Conservation (phyloP, 805 yeast genomes). For the Ascoidea asiatica region DNA sequence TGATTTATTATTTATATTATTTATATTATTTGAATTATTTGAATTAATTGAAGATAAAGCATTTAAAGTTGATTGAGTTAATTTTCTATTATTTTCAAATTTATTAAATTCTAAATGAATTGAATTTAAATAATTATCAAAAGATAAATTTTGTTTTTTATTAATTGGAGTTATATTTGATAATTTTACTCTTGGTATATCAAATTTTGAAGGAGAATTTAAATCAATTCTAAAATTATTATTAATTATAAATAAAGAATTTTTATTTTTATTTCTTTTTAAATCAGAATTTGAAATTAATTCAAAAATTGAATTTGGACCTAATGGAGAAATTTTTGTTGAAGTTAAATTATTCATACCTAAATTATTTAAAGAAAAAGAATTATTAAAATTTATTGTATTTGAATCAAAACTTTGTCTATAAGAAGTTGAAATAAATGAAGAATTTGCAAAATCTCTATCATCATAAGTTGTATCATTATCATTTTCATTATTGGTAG, state of each 20-base stretch:
- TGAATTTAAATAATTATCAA: constrained; percentile 29
- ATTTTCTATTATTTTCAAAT: constrained; percentile 27
- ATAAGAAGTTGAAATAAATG: not conserved
- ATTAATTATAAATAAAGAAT: constrained; percentile 15
- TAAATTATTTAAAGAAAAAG: too few species aligned
- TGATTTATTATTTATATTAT: not conserved
- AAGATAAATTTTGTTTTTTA: constrained; percentile 26
- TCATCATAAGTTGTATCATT: too few species aligned
- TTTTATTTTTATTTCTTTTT: constrained; percentile 19
- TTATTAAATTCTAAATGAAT: constrained; percentile 30
- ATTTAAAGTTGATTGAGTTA: constrained; percentile 29
- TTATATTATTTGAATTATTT: not conserved
- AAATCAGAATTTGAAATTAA: constrained; percentile 51
- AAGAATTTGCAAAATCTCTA: too few species aligned
- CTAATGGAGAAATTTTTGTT: constrained; percentile 27
- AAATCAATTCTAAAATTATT: constrained; percentile 32
- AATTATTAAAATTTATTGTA: too few species aligned
- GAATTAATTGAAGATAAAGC: constrained; percentile 14
- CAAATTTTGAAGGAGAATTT: constrained; percentile 60
- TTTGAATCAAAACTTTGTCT: not conserved
- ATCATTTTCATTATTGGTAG: too few species aligned
- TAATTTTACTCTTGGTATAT: constrained; percentile 72
- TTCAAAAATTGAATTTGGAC: constrained; percentile 68
- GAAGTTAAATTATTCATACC: not conserved
- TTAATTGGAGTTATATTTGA: constrained; percentile 26